Evolutionary conservation across 768 basidiomycete genomes (phyloP).

Genomic region (Psilocybe subaeruginosa): DNA sequence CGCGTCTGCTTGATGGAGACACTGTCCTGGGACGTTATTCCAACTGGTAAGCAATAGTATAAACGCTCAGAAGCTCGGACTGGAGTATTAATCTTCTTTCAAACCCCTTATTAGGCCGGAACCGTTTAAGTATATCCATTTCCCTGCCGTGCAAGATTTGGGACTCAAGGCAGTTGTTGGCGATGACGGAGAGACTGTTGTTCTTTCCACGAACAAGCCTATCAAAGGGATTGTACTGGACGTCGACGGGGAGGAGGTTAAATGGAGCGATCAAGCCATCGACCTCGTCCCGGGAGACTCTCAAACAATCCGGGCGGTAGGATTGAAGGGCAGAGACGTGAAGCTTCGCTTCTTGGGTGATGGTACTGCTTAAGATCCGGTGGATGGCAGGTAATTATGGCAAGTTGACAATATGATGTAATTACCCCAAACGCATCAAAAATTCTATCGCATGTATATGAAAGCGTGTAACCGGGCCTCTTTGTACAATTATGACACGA

Average conservation of each 20-base stretch:
- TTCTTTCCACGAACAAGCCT: conserved; percentile 62
- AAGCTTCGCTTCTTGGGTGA: conserved; percentile 76
- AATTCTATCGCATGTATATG: not conserved
- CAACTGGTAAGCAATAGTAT: conserved; percentile 58
- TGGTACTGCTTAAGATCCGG: conserved; percentile 57
- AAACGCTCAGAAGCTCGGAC: not conserved
- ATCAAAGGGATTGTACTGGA: conserved; percentile 90
- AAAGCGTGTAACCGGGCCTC: too few relatives aligned
- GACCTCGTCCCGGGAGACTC: conserved; percentile 89
- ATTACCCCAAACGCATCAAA: too few relatives aligned
- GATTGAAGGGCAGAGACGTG: conserved; percentile 68
- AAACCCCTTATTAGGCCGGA: conserved; percentile 70
- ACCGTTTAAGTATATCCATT: conserved; percentile 90
- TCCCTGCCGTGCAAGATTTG: conserved; percentile 64
- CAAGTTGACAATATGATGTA: too few relatives aligned
- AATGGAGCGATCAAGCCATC: conserved; percentile 89
- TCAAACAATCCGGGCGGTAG: conserved; percentile 66
- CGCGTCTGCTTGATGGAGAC: conserved; percentile 62
- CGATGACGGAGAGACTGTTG: conserved; percentile 60
- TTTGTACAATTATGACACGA: not conserved
- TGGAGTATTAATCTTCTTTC: too few relatives aligned
- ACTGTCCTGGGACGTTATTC: conserved; percentile 70
- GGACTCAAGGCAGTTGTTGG: conserved; percentile 57
- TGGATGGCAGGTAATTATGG: too few relatives aligned
- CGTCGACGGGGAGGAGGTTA: conserved; percentile 65